These are phyloP conservation scores for Neopestalotiopsis sp. DNA, from an alignment of 2,329 filamentous ascomycete species.

Conservation along the genomic window DNA sequence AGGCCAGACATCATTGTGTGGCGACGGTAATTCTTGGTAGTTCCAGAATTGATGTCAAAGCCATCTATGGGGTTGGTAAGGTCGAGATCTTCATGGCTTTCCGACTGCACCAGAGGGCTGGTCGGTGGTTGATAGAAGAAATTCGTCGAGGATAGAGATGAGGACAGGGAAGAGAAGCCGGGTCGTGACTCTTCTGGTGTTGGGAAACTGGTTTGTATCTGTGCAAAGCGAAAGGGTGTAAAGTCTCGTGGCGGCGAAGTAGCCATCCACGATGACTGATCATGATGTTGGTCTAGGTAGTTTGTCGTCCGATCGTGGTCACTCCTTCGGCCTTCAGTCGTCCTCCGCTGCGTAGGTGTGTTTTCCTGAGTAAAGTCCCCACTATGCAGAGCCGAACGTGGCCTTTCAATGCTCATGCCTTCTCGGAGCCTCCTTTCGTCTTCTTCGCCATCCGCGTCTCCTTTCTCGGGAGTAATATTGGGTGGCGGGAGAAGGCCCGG, in stretches of 20 bases:
- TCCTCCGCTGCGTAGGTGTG: slow-evolving; percentile 29
- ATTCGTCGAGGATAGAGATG: slow-evolving; percentile 72
- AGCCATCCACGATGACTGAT: slow-evolving; percentile 52
- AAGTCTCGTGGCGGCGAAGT: slow-evolving; percentile 63
- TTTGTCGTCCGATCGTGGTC: slow-evolving; percentile 27
- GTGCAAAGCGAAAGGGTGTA: slow-evolving; percentile 51
- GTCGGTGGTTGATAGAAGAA: slow-evolving; percentile 89
- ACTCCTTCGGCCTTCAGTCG: slow-evolving; percentile 25
- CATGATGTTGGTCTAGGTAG: slow-evolving; percentile 14
- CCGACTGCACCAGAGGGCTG: slow-evolving; percentile 87
- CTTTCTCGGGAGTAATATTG: slow-evolving; percentile 54
- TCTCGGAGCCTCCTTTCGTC: slow-evolving; percentile 53
- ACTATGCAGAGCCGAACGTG: slow-evolving; percentile 76
- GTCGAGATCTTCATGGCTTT: slow-evolving; percentile 81
- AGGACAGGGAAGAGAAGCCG: slow-evolving; percentile 67
- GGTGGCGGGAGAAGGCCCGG: slow-evolving; percentile 51
- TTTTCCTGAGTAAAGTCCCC: slow-evolving; percentile 66
- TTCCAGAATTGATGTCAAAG: slow-evolving; percentile 52
- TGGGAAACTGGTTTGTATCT: slow-evolving; percentile 36
- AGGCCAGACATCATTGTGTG: slow-evolving; percentile 75
- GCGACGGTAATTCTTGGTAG: slow-evolving; percentile 55
- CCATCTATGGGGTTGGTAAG: slow-evolving; percentile 59
- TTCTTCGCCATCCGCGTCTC: slow-evolving; percentile 38
- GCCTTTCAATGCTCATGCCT: slow-evolving; percentile 76
- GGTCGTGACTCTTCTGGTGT: slow-evolving; percentile 46